These are phyloP conservation scores for Filobasidium uniguttulatum DNA, from an alignment of 1,284 basidiomycete species.

Conservation along the genomic window DNA sequence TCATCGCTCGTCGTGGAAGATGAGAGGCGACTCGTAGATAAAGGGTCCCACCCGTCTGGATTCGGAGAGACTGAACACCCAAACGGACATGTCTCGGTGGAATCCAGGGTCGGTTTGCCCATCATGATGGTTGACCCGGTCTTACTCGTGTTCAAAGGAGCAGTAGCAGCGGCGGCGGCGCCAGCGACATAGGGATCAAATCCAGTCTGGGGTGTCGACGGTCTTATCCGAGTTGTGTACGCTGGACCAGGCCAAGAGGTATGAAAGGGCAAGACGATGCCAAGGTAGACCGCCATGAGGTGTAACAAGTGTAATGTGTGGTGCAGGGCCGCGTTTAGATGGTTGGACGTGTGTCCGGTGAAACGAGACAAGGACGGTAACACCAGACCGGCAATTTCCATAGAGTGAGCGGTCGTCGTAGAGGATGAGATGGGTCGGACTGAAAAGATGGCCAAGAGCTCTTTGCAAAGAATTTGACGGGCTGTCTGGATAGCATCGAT, in stretches of 20 bases:
- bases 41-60: not conserved
- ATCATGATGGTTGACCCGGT: too few species aligned
- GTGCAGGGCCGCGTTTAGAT: slow-evolving; percentile 8
- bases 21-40: not conserved
- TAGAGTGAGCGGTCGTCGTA: not conserved
- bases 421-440: not conserved
- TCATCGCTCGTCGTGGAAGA: not conserved
- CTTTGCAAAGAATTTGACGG: not conserved
- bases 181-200: not conserved
- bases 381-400: slow-evolving; percentile 8
- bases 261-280: slow-evolving; percentile 4
- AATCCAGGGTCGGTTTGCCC: not conserved
- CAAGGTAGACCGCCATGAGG: slow-evolving; percentile 5
- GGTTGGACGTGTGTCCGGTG: slow-evolving; percentile 1
- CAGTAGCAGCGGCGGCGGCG: too few species aligned
- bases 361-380: not conserved
- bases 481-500: not conserved
- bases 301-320: slow-evolving; percentile 6
- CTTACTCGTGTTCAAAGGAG: not conserved
- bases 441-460: not conserved
- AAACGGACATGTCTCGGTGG: not conserved
- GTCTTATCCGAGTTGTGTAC: not conserved
- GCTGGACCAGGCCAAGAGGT: slow-evolving; percentile 5
- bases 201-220: not conserved
- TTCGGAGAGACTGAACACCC: not conserved